Evolutionary conservation across 352 stramenopile species (phyloP), one percentile per base, ranked within the genome.

Genomic region (Globisporangium echinulatum): DNA sequence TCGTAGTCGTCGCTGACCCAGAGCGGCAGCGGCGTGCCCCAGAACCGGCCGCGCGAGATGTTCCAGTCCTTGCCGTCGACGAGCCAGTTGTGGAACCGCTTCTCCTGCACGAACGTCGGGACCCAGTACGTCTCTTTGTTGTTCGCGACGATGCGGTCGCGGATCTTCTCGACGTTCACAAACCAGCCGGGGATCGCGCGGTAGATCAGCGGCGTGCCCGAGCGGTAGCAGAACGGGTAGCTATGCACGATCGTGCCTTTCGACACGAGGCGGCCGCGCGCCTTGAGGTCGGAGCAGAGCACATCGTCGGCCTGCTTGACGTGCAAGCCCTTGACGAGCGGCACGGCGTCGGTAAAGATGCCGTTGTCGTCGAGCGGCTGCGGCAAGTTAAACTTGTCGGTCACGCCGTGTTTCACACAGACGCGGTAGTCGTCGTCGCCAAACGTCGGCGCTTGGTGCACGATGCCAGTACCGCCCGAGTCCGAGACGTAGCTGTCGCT

Each of bases 361-460:
- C 97, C 97, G 70, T 99, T 98, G 54, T 90, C 87, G 73, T 99
- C 97, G 8, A 99, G 85, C 52, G 97, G 96, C 68, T 98, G 98
- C 19, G 97, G 97, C 49, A 99, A 67, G 25, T 78, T 79, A 54
- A 97, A 97, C 76, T 99, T 99, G 54, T 92, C 77, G 49, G 98
- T 91, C 53, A 99, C 85, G 33, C 87, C 90, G 62, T 99, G 77
- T 43, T 88, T 92, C 49, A 99, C 74, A 66, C 97, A 99, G 39
- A 99, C 97, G 50, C 97, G 94, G 85, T 99, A 99, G 97, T 99
- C 97, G 71, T 99, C 97, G 71, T 99, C 97, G 84, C 97, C 97
- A 69, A 99, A 99, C 6, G 96, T 98, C 3, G 97, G 97, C 7
- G 97, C 96, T 71, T 99, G 95, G 78, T 99, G 97, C 25, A 99